Base-by-base conservation (phyloP, 208 protist genomes). In the Kentomonas sorsogonicus region DNA sequence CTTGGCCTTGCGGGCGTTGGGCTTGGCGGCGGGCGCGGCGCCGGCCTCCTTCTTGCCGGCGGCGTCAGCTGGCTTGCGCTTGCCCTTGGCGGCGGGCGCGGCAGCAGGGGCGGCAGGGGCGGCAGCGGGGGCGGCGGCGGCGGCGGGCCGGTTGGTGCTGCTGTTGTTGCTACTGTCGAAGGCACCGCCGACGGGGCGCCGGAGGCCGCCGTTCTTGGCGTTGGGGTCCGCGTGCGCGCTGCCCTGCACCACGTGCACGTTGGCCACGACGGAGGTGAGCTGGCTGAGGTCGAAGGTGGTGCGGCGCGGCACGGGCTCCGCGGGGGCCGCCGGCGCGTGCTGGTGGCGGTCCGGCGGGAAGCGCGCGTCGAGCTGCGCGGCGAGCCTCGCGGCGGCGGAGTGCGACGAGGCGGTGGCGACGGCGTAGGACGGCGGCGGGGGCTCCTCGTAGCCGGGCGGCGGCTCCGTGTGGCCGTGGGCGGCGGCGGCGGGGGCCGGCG, bases 1-100 rank as follows among this genome's bases (percentile, higher is more conserved):
- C 47, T 45, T 52, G 33, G 34, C 39, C 60, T 59, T 61, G 46
- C 16, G 47, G 60, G 22, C 59, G n/a, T 27, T 43, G 13, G 2
- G 25, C 29, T 26, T 38, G 2, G 30, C 53, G 15, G n/a, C 40
- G 27, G 52, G 51, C 13, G 48, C 39, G 29, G 66, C 59, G 44
- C 88, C 84, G 34, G 86, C 73, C 51, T 86, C 71, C 45, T 88
- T 41, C 70, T 79, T 1, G 84, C 71, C 13, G 89, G 56, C 45
- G 83, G 50, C 63, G 74, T 33, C 41, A 84, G 31, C 63, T 75
- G 61, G 48, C 39, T 33, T 46, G 62, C 57, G 13, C 48, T 69
- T 51, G 41, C 63, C 60, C 54, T 33, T 45, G 33, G 53, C 54
- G 18, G 45, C 18, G 30, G 53, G 46, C 13, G 25, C 43, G 11